A percentile compares a stretch with the other conserved stretches of the same genome.
Conservation (phyloP, 2,329 filamentous ascomycete species). For the Pseudogymnoascus sp. region DNA sequence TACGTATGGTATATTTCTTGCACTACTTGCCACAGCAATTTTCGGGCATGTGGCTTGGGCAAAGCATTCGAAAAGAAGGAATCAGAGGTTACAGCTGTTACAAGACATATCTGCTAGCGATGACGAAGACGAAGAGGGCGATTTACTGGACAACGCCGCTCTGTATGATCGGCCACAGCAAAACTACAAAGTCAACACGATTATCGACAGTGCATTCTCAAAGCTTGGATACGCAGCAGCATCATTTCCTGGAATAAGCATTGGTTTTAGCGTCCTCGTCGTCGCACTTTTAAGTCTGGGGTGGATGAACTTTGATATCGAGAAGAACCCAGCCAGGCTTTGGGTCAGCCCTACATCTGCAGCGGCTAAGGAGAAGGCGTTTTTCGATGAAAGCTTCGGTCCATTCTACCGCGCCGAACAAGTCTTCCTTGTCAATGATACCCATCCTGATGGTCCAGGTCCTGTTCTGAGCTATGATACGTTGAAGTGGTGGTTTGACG, state of each 20-base stretch:
- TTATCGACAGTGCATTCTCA: slow-evolving; percentile 73
- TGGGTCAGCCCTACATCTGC: slow-evolving; percentile 95
- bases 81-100: slow-evolving; percentile 75
- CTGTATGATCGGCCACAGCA: slow-evolving; percentile 72
- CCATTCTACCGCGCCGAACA: slow-evolving; percentile 95
- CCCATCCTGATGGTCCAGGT: slow-evolving; percentile 50
- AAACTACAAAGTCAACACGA: slow-evolving; percentile 75
- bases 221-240: slow-evolving; percentile 74
- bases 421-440: slow-evolving; percentile 88
- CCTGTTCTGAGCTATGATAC: slow-evolving; percentile 86
- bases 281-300: slow-evolving; percentile 76
- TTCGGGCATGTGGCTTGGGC: slow-evolving; percentile 70
- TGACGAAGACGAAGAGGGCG: slow-evolving; percentile 80
- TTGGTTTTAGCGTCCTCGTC: slow-evolving; percentile 63
- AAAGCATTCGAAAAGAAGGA: slow-evolving; percentile 64
- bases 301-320: slow-evolving; percentile 82
- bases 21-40: slow-evolving; percentile 57
- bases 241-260: slow-evolving; percentile 76
- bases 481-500: slow-evolving; percentile 84
- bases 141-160: slow-evolving; percentile 67
- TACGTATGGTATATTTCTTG: slow-evolving; percentile 69
- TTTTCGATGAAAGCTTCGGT: slow-evolving; percentile 88
- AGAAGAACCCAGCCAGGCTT: slow-evolving; percentile 79
- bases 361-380: slow-evolving; percentile 85
- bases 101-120: slow-evolving; percentile 80